Evolutionary conservation across 805 yeast species (phyloP), one percentile per base, ranked within the genome.

Genomic region (Barnettozyma salicaria): DNA sequence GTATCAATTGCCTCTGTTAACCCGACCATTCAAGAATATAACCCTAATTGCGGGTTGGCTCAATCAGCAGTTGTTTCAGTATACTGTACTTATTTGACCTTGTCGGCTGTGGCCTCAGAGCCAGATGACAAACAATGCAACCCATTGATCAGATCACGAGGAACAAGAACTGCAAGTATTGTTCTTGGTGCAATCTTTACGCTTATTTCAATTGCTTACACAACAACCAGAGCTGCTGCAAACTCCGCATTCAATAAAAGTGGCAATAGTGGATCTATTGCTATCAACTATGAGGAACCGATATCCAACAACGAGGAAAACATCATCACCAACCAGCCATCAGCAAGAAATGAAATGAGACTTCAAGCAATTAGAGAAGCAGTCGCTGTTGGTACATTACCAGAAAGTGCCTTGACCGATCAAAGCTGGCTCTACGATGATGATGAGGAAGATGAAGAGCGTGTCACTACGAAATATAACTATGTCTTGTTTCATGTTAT

Each of bases 171-270:
- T 3, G 76, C 87, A 16, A 82, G 95, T 42, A 79, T 89, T 37
- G 74, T 92, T 2, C 55, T 92, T 36, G 97, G 97, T 13, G 96
- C 97, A 0, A 63, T 88, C 13, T 88, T 94, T 65, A 92, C 99
- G 0, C 87, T 92, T 54, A 69, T 86, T 36, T 97, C 99, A 0
- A 84, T 92, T 45, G 97, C 97, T 0, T 94, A 92, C 58, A 92
- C 98, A 2, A 92, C 98, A 0, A 88, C 96, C 1, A 74, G 97
- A 46, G 98, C 97, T 1, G 98, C 97, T 5, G 88, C 90, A 3
- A 79, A 78, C 41, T 76, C 84, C 11, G 77, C 80, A 1, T 74
- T 77, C 66, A 61, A 72, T 59, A 71, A 74, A 39, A 42, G 63
- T 10, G 61, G 55, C 28, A 51, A 57, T 19, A 59, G 55, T 40